Evolutionary conservation across 1,284 basidiomycete genomes (phyloP), one percentile per base, ranked within the genome.

Genomic region (Cutaneotrichosporon curvatum): DNA sequence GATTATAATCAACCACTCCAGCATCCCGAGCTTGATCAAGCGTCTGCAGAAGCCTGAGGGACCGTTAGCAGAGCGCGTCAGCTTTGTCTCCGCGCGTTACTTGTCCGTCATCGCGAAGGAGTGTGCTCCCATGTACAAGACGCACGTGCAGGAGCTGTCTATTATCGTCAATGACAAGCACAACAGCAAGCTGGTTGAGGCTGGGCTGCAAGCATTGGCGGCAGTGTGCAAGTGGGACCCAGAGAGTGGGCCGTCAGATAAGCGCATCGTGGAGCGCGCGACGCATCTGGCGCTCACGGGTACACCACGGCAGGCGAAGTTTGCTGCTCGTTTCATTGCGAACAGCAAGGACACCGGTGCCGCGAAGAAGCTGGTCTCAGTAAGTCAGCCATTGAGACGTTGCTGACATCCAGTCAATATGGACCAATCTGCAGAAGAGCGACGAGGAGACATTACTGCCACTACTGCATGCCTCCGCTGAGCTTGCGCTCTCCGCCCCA

Each of bases 1-100:
- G 51, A 80, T 82, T 42, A 76, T 92, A 49, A 61, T 94, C 61
- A 95, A 95, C 63, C 81, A 84, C 39, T 88, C 89, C 0, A 85
- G 85, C 1, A 78, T 98, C 18, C 82, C 89, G 0, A 83, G 83
- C 0, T 77, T 98, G 6, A 58, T 78, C 41, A 68, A 82, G 59
- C 79, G 81, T 9, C 62, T 90, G 2, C 78, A 81, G 49, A 53
- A 51, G 37, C 44, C 59, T 1, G 47, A 48, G 1, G 47, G 47
- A 6, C 42, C 45, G 0, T 12, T 43, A 1, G 40, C 52, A 20
- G 56, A 56, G 12, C 54, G 56, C 14, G 36, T 37, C n/a, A 46
- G 34, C 1, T 48, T 48, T 3, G 25, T 48, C 8, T 68, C 75
- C 1, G 55, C 52, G 4, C 51, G 56, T 7, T 50, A 76, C 16